Evolutionary conservation across 345 rosid species (phyloP).

Genomic region (Abelmoschus esculentus): DNA sequence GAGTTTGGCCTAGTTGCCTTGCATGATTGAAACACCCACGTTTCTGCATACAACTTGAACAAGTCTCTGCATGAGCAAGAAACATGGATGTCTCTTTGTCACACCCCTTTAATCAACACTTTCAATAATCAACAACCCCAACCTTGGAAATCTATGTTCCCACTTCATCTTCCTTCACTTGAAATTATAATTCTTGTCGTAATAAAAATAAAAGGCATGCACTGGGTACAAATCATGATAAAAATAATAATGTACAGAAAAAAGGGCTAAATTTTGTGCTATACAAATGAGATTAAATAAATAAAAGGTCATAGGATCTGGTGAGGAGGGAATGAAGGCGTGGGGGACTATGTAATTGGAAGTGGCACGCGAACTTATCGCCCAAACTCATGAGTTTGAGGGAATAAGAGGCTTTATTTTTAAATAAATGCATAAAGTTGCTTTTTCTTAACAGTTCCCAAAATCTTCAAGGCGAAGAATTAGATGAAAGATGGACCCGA

Average conservation of each 20-base stretch:
- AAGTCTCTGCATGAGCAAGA: conserved; percentile 13
- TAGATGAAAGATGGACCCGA: neutral
- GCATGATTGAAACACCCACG: no score
- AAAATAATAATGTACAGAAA: neutral
- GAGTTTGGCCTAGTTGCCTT: no score
- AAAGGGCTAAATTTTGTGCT: conserved; percentile 8
- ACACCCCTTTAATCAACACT: conserved; percentile 24
- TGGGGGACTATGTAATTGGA: conserved; percentile 40
- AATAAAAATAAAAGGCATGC: neutral
- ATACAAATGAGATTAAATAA: neutral
- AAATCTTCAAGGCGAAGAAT: conserved; percentile 20
- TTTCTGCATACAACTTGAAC: conserved; percentile 12
- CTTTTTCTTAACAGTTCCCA: conserved; percentile 31
- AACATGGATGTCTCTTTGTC: conserved; percentile 29
- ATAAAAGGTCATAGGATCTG: conserved; percentile 13
- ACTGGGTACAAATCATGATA: no score
- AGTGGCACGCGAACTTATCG: conserved; percentile 56
- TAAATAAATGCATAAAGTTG: neutral
- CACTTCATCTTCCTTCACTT: neutral
- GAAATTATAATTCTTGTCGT: neutral
- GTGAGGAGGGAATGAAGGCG: conserved; percentile 25
- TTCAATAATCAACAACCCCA: conserved; percentile 15
- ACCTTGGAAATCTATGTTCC: conserved; percentile 16
- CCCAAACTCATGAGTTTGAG: conserved; percentile 39
- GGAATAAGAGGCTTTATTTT: neutral